A percentile compares a stretch with the other conserved stretches of the same genome.
Evolutionary conservation across 2,329 filamentous ascomycete species (phyloP).

Genomic region (Colletotrichum orchidophilum): DNA sequence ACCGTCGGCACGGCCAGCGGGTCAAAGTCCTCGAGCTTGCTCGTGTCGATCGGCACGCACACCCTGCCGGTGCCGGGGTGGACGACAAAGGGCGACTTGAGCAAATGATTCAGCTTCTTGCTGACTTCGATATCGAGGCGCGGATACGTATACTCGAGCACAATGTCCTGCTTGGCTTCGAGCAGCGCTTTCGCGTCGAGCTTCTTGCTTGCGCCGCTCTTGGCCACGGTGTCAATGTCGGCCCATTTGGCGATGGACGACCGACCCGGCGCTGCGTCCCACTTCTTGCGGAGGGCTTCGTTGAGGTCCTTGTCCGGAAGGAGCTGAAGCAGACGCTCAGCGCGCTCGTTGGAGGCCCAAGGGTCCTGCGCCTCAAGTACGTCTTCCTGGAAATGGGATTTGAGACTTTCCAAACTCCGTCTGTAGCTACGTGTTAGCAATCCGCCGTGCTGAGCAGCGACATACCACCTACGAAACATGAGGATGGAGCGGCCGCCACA

Average conservation of each 20-base stretch:
- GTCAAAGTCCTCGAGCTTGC: slow-evolving; percentile 81
- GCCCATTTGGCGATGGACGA: slow-evolving; percentile 87
- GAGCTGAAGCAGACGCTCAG: slow-evolving; percentile 82
- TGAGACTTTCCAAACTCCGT: slow-evolving; percentile 86
- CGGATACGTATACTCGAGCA: slow-evolving; percentile 97
- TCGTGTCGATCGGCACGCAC: slow-evolving; percentile 91
- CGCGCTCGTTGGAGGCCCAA: slow-evolving; percentile 75
- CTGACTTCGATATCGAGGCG: slow-evolving; percentile 96
- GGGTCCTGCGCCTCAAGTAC: slow-evolving; percentile 89
- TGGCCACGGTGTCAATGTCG: slow-evolving; percentile 89
- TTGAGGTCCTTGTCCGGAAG: slow-evolving; percentile 83
- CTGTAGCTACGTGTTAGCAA: slow-evolving; percentile 47
- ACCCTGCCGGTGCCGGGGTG: slow-evolving; percentile 94
- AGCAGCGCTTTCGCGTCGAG: slow-evolving; percentile 79
- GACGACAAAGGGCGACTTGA: slow-evolving; percentile 96
- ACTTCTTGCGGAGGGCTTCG: slow-evolving; percentile 86
- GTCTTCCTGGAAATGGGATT: slow-evolving; percentile 83
- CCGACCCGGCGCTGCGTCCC: slow-evolving; percentile 84
- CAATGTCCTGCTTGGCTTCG: slow-evolving; percentile 94
- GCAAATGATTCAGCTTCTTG: slow-evolving; percentile 97
- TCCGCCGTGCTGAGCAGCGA: neutral
- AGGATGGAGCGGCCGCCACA: slow-evolving; percentile 87
- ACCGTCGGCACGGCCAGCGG: slow-evolving; percentile 91
- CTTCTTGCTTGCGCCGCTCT: slow-evolving; percentile 75
- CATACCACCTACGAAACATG: slow-evolving; percentile 73